phyloP scores from a whole-genome alignment of 2,329 filamentous ascomycete genomes.

The Arthrobotrys pseudoclavata region DNA sequence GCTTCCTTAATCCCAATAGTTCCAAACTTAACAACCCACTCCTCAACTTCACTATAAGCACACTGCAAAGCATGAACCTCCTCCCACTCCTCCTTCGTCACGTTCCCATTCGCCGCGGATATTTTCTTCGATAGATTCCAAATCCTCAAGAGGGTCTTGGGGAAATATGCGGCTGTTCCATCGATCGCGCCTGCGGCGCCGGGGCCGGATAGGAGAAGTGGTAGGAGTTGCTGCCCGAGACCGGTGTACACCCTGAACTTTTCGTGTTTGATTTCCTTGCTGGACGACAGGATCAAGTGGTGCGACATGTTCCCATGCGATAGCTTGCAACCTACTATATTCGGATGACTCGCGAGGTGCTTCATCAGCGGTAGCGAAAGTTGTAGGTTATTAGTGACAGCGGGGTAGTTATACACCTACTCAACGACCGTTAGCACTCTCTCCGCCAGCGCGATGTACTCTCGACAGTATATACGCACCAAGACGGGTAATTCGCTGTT shows the following conservation, averaged over 20 bases:
- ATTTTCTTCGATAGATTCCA: constrained; percentile 69
- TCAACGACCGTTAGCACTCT: neutral
- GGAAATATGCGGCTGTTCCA: constrained; percentile 76
- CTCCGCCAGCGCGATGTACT: neutral
- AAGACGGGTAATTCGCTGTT: constrained; percentile 73
- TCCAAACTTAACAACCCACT: constrained; percentile 73
- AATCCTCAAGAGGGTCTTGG: constrained; percentile 73
- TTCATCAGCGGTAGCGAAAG: constrained; percentile 73
- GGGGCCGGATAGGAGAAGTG: constrained; percentile 74
- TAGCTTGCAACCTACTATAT: constrained; percentile 79
- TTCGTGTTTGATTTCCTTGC: constrained; percentile 73
- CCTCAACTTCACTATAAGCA: constrained; percentile 74
- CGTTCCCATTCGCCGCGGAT: constrained; percentile 66
- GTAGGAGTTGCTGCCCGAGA: constrained; percentile 76
- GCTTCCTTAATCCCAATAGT: constrained; percentile 77
- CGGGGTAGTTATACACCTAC: constrained; percentile 74
- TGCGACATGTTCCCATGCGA: constrained; percentile 77
- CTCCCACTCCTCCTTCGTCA: constrained; percentile 64
- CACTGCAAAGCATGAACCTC: constrained; percentile 73
- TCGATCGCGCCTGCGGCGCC: constrained; percentile 74
- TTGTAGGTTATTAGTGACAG: constrained; percentile 76
- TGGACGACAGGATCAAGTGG: constrained; percentile 74
- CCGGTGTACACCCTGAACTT: constrained; percentile 76
- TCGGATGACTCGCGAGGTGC: constrained; percentile 73
- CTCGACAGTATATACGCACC: constrained; percentile 66